A percentile compares a stretch with the other conserved stretches of the same genome.
These are phyloP conservation scores for Cryphonectria japonica DNA, from an alignment of 2,329 filamentous ascomycete species.

Conservation along the genomic window DNA sequence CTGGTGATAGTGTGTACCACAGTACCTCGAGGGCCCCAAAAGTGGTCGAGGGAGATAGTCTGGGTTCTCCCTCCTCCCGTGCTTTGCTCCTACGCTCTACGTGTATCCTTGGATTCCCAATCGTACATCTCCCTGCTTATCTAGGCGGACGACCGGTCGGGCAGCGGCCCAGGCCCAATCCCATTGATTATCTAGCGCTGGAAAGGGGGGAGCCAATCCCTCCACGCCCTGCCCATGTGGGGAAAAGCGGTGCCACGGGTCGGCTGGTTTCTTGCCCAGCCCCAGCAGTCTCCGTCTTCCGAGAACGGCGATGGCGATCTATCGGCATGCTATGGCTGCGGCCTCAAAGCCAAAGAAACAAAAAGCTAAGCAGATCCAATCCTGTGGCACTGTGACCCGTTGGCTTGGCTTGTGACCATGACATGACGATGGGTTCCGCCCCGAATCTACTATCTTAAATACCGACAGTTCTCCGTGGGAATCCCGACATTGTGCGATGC, in stretches of 20 bases:
- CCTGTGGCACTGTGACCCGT: background rate
- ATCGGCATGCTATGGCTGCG: background rate
- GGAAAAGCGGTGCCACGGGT: background rate
- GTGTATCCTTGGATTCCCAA: background rate
- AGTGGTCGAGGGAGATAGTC: no score
- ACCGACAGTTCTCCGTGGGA: conserved; percentile 7
- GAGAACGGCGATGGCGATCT: conserved; percentile 11
- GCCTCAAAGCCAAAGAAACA: background rate
- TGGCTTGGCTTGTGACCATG: background rate
- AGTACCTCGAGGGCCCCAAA: background rate
- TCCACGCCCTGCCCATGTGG: background rate
- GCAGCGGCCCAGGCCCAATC: background rate
- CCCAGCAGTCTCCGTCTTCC: background rate
- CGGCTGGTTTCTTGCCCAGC: background rate
- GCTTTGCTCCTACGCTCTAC: background rate
- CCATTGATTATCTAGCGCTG: background rate
- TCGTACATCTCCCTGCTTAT: conserved; percentile 2
- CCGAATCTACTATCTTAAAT: background rate
- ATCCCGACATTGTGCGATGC: background rate
- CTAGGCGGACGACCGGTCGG: background rate
- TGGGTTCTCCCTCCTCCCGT: background rate
- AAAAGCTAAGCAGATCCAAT: background rate
- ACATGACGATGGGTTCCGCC: background rate
- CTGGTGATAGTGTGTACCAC: background rate
- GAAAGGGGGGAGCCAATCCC: background rate